Evolutionary conservation across 2,329 filamentous ascomycete species (phyloP), one percentile per base, ranked within the genome.

Genomic region (Neospermospora avenae): DNA sequence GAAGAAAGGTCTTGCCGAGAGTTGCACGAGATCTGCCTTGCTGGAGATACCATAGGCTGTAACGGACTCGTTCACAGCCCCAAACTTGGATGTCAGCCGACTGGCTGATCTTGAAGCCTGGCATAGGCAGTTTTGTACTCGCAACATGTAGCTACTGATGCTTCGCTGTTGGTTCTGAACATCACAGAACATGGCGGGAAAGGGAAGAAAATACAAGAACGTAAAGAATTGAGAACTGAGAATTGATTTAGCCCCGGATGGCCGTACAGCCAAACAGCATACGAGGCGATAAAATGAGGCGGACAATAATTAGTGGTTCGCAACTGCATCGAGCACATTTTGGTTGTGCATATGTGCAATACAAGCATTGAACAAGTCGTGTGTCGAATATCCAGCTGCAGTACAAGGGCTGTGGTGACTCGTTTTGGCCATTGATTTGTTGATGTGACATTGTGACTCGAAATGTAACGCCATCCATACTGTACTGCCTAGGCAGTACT

Each of bases 61-160:
- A 24, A 35, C 41, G 39, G 44, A 34, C 55, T 51, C 35, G 28
- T 41, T 51, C 35, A 51, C 55, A 57, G 55, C 55, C 55, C 44
- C 55, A 57, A 11, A 13, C n/a, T 18, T 22, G 18, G 18, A 31
- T 24, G 28, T 51, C 31, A 31, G 18, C 46, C 13, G 46, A n/a
- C 39, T n/a, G 16, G 37, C 4, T 3, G 37, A 16, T 18, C 7
- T 42, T 20, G 39, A 42, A 18, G n/a, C n/a, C 10, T 51, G 48
- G 13, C 28, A n/a, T 13, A 20, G 51, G 18, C 39, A 42, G 51
- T 37, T 37, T 54, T 54, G 51, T 22, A 20, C 18, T 54, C 18
- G 25, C 5, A 37, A 42, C 22, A 37, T 54, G 35, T 31, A 35
- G 35, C 10, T 35, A 35, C 22, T 35, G 35, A n/a, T 13, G n/a